Percentiles rank a stretch among this genome's conserved stretches.
Conservation (phyloP, 2,329 filamentous ascomycete species). For the Tolypocladium tropicale region DNA sequence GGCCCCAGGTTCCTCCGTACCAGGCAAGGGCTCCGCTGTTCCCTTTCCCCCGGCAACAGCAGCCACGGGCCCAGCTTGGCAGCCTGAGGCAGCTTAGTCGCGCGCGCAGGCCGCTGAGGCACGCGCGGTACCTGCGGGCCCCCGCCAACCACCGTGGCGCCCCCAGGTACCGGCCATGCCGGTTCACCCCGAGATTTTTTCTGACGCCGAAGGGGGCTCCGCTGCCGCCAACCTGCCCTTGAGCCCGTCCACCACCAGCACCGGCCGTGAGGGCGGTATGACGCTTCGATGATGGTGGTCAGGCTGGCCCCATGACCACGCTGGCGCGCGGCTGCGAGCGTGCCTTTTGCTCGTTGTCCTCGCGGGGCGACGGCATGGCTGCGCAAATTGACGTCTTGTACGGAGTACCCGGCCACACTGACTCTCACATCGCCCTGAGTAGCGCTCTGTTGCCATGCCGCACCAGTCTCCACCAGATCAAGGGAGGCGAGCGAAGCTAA, state of each 20-base stretch:
- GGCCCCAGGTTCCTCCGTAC: slow-evolving; percentile 1
- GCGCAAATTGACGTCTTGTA: not conserved
- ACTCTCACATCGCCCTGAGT: not conserved
- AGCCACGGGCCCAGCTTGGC: slow-evolving; percentile 8
- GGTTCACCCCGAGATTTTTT: slow-evolving; percentile 24
- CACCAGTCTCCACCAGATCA: not conserved
- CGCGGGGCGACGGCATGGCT: not conserved
- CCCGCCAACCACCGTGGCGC: not conserved
- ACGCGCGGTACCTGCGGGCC: not conserved
- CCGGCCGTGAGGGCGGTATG: not conserved
- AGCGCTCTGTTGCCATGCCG: not conserved
- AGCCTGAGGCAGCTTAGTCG: slow-evolving; percentile 19
- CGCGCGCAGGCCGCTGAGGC: not conserved
- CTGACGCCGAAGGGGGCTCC: slow-evolving; percentile 14
- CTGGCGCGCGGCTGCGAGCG: not conserved
- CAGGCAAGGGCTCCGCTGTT: not conserved
- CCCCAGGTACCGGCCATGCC: slow-evolving; percentile 13
- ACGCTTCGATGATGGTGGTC: not conserved
- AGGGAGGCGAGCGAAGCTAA: slow-evolving; percentile 3
- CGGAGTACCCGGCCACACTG: not conserved
- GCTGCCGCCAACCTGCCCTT: not conserved
- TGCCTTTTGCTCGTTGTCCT: not conserved
- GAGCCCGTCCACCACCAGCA: not conserved
- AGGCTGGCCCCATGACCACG: not conserved
- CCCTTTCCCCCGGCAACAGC: slow-evolving; percentile 21